Percentiles rank a stretch among this genome's conserved stretches.
phyloP scores from a whole-genome alignment of 2,329 filamentous ascomycete genomes.

The Hymenoscyphus scutula region DNA sequence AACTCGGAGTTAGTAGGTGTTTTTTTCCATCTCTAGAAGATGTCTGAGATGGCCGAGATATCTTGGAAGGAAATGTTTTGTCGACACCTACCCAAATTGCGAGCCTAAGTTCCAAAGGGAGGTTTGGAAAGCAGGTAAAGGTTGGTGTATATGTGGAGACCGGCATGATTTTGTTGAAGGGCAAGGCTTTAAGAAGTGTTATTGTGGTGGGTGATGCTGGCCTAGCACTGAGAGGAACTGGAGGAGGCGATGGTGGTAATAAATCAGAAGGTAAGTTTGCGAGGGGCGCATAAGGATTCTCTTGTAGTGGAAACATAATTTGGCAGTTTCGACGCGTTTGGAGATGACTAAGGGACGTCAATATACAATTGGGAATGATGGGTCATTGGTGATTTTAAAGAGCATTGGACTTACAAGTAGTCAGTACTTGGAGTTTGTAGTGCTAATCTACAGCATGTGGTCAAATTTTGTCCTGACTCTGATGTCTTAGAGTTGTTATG shows the following conservation, averaged over 20 bases:
- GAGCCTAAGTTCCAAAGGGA: conserved; percentile 21
- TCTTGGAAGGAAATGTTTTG: neutral
- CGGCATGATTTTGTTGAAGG: neutral
- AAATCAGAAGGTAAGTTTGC: neutral
- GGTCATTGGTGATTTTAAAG: neutral
- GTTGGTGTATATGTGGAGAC: neutral
- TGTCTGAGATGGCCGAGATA: too few relatives aligned
- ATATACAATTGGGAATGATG: neutral
- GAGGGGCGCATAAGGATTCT: neutral
- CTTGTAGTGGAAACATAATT: neutral
- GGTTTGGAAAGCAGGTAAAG: conserved; percentile 21
- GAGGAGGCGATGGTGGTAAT: too few relatives aligned
- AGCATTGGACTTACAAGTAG: neutral
- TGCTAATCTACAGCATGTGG: neutral
- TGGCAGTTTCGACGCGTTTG: neutral
- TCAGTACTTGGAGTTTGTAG: neutral
- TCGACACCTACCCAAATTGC: neutral
- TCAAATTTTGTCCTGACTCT: neutral
- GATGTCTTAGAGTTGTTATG: too few relatives aligned
- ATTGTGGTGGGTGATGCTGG: neutral
- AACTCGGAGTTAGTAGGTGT: conserved; percentile 11
- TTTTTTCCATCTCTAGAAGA: neutral
- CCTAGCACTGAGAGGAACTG: neutral
- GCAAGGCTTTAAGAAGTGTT: neutral
- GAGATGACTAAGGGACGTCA: neutral